phyloP scores from a whole-genome alignment of 352 stramenopile species.

The Peronospora farinosa region DNA sequence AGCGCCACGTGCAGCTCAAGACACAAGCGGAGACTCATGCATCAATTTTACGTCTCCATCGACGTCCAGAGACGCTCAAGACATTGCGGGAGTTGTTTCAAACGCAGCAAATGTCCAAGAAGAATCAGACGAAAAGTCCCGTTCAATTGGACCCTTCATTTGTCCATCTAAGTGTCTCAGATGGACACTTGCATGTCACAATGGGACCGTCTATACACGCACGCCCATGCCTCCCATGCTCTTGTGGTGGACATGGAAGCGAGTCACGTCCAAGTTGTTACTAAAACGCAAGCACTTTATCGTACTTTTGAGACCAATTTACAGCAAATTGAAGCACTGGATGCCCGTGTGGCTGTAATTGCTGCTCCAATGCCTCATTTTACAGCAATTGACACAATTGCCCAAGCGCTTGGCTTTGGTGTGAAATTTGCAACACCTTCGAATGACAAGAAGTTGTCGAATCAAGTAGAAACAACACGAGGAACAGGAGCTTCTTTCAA shows the following conservation, averaged over 20 bases:
- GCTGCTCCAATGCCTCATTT: slow-evolving; percentile 69
- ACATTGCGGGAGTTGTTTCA: slow-evolving; percentile 56
- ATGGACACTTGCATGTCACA: slow-evolving; percentile 31
- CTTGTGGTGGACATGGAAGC: slow-evolving; percentile 76
- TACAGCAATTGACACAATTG: slow-evolving; percentile 49
- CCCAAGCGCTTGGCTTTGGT: slow-evolving; percentile 54
- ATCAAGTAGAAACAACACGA: slow-evolving; percentile 13
- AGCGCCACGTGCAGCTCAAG: slow-evolving; percentile 51
- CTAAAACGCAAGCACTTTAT: slow-evolving; percentile 72
- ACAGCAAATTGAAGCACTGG: slow-evolving; percentile 56
- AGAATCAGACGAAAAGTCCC: too few relatives aligned
- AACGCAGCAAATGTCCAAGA: slow-evolving; percentile 4
- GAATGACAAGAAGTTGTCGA: neutral
- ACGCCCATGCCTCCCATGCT: slow-evolving; percentile 54
- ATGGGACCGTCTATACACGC: slow-evolving; percentile 41
- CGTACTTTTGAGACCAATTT: slow-evolving; percentile 67
- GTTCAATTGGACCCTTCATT: slow-evolving; percentile 24
- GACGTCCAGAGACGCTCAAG: slow-evolving; percentile 8
- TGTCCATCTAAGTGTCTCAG: slow-evolving; percentile 22
- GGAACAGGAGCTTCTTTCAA: neutral
- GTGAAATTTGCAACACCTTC: slow-evolving; percentile 56
- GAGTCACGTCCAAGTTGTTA: slow-evolving; percentile 68
- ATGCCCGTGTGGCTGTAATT: slow-evolving; percentile 55
- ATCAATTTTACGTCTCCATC: slow-evolving; percentile 28
- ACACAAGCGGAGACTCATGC: slow-evolving; percentile 43